phyloP scores from a whole-genome alignment of 2,329 filamentous ascomycete genomes.

The Byssoonygena ceratinophila region DNA sequence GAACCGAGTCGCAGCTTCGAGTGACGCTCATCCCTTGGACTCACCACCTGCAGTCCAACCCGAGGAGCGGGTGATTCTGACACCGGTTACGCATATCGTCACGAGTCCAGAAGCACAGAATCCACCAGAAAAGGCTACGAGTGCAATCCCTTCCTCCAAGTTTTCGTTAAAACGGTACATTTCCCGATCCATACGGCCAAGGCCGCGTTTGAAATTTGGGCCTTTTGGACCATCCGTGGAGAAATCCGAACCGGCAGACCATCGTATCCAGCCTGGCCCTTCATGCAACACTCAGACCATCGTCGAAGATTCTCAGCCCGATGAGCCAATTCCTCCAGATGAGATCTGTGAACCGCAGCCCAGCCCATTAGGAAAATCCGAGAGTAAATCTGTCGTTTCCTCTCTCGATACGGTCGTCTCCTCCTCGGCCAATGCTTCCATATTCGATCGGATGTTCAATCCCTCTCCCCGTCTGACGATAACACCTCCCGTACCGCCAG shows the following conservation, averaged over 20 bases:
- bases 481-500: background rate
- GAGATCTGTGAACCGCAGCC: background rate
- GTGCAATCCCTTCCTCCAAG: background rate
- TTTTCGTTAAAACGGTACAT: constrained; percentile 10
- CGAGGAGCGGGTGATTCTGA: background rate
- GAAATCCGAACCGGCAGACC: background rate
- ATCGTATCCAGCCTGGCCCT: background rate
- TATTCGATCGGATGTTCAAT: constrained; percentile 8
- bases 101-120: background rate
- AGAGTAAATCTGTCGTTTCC: constrained; percentile 1
- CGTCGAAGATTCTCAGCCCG: background rate
- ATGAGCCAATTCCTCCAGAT: background rate
- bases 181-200: constrained; percentile 5
- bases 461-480: constrained; percentile 1
- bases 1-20: background rate
- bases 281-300: background rate
- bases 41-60: background rate
- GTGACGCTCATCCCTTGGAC: background rate
- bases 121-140: background rate
- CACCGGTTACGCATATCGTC: background rate
- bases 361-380: background rate
- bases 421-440: constrained; percentile 10
- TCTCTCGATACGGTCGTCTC: background rate
- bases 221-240: background rate
- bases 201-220: background rate